Conservation (phyloP, 2,329 filamentous ascomycete genomes). For the Calycina marina region DNA sequence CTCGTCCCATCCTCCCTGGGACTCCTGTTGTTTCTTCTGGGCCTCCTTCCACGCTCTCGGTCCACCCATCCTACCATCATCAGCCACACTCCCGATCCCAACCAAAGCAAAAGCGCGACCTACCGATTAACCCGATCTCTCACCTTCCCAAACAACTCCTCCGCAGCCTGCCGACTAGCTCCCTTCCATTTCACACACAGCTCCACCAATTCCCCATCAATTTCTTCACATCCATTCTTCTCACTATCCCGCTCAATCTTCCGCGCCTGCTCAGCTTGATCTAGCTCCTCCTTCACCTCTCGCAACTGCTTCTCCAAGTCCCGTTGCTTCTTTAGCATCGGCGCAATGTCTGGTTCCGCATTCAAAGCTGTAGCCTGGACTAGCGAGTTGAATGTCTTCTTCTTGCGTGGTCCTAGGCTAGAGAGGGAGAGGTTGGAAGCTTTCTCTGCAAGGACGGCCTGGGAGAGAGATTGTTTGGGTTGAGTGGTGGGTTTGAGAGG, state of each 20-base stretch:
- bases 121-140: slow-evolving; percentile 40
- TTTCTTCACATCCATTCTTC: slow-evolving; percentile 30
- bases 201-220: slow-evolving; percentile 38
- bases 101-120: slow-evolving; percentile 2
- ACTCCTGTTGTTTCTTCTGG: slow-evolving; percentile 30
- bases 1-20: slow-evolving; percentile 26
- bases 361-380: slow-evolving; percentile 19
- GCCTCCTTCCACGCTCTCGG: slow-evolving; percentile 40
- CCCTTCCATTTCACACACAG: slow-evolving; percentile 46
- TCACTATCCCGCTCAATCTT: slow-evolving; percentile 29
- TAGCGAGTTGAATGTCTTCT: slow-evolving; percentile 19
- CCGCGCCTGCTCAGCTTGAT: slow-evolving; percentile 35
- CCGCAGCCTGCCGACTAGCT: slow-evolving; percentile 46
- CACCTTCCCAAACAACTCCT: slow-evolving; percentile 48
- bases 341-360: slow-evolving; percentile 20
- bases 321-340: slow-evolving; percentile 20
- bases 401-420: slow-evolving; percentile 5
- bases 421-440: slow-evolving; percentile 2
- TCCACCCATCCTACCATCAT: slow-evolving; percentile 37
- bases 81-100: neutral
- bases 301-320: slow-evolving; percentile 21
- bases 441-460: neutral
- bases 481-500: neutral
- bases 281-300: slow-evolving; percentile 27
- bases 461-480: neutral